Evolutionary conservation across 495 filamentous ascomycete genomes (phyloP), one percentile per base, ranked within the genome.

Genomic region (Aspergillus saccharolyticus): DNA sequence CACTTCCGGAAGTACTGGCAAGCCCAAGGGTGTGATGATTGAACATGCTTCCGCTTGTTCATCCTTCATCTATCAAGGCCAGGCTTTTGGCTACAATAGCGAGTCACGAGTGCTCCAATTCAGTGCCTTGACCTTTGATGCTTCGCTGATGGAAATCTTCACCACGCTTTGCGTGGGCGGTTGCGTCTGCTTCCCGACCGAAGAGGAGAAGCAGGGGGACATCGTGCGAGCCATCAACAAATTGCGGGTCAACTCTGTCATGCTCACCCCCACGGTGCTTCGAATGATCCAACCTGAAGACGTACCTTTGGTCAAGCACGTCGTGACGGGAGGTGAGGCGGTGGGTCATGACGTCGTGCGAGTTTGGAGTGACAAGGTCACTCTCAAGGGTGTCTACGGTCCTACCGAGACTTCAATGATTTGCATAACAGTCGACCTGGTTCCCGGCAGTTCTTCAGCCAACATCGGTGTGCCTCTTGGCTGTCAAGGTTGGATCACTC

Each of bases 291-390:
- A 57, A 1, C 66, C 74, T 24, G 47, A 58, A 17, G 61, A 59
- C 3, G 55, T 78, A 15, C 71, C 77, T 8, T 60, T 42, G 3
- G 56, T 81, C 4, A 61, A 57, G 17, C 70, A 55, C 10, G 45
- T 80, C 0, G 62, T 72, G 10, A 61, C 72, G 1, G 70, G 58
- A 4, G 79, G 78, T 16, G 80, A 83, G 47, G 54, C 68, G 14
- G 44, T 71, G 25, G 57, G 63, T 1, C 53, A 61, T 14, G 58
- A 51, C 49, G 64, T 67, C 22, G 48, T 72, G 43, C 15, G 20
- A 12, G 58, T 54, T 9, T 71, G 71, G 69, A 47, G 55, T 28
- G 42, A 48, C 12, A 19, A 59, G 15, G 21, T 59, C 14, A 57
- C 57, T 25, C 50, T 75, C 10, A 58, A 71, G 18, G 72, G 67